A percentile compares a stretch with the other conserved stretches of the same genome.
phyloP scores from a whole-genome alignment of 306 rosid genomes.

The Castanea crenata region DNA sequence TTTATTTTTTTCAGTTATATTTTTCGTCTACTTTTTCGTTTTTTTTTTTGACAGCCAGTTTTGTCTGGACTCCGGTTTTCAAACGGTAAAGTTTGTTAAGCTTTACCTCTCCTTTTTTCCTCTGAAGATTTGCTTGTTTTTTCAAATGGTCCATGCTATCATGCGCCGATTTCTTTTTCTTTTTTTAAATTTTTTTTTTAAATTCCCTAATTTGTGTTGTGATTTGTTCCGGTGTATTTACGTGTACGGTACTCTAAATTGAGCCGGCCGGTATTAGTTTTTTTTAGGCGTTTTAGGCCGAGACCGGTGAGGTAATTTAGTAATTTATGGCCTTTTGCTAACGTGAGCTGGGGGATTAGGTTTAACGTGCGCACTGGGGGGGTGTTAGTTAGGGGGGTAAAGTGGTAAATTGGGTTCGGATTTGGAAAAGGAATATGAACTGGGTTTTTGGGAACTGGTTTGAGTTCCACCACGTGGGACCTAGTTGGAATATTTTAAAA shows the following conservation, averaged over 20 bases:
- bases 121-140: neutral
- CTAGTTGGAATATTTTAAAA: neutral
- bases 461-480: conserved; percentile 30
- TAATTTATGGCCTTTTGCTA: conserved; percentile 5
- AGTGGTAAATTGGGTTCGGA: conserved; percentile 9
- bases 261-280: neutral
- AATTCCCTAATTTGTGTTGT: neutral
- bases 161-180: neutral
- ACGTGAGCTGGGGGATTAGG: conserved; percentile 4
- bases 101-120: neutral
- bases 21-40: neutral
- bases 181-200: neutral
- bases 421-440: conserved; percentile 5
- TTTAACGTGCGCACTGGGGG: no score
- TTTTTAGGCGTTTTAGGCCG: neutral
- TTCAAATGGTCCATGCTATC: neutral
- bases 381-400: neutral
- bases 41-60: neutral
- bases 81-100: neutral
- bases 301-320: neutral
- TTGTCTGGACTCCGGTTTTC: neutral
- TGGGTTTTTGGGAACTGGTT: conserved; percentile 21
- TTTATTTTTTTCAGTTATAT: neutral
- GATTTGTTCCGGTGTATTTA: neutral
- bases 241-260: neutral